These are phyloP conservation scores for Euclidium syriacum DNA, from an alignment of 345 rosid species.

Conservation along the genomic window DNA sequence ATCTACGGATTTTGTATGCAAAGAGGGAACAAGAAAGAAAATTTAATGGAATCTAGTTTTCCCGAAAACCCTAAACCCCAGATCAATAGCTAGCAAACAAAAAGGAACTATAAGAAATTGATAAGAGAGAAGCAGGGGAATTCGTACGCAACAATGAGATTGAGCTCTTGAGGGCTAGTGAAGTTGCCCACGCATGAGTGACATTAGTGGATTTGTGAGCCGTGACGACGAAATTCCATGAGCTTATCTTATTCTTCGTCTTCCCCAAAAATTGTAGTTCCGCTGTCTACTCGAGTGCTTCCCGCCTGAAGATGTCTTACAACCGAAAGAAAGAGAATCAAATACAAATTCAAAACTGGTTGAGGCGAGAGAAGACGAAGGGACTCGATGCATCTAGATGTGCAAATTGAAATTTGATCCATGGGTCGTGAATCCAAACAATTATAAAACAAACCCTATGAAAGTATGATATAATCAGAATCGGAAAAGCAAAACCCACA, in stretches of 20 bases:
- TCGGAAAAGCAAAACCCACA: too few species aligned
- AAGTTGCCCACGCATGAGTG: constrained; percentile 98
- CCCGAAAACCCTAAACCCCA: constrained; percentile 22
- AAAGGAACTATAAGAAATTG: not conserved
- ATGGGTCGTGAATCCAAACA: too few species aligned
- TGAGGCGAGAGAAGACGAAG: too few species aligned
- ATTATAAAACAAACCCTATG: too few species aligned
- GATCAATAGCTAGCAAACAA: not conserved
- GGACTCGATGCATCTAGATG: too few species aligned
- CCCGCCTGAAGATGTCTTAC: too few species aligned
- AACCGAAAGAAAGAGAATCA: too few species aligned
- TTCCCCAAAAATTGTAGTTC: not conserved
- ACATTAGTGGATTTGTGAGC: constrained; percentile 84
- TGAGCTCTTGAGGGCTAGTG: constrained; percentile 89
- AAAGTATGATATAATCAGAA: too few species aligned
- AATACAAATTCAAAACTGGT: too few species aligned
- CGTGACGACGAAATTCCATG: constrained; percentile 56
- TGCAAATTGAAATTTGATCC: too few species aligned
- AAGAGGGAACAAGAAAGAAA: not conserved
- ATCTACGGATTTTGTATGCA: not conserved
- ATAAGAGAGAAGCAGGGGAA: not conserved
- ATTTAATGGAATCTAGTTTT: not conserved
- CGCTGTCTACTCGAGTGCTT: not conserved
- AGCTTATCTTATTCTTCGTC: constrained; percentile 28
- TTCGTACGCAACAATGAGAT: constrained; percentile 84